These are phyloP conservation scores for Hypomyces perniciosus DNA, from an alignment of 2,329 filamentous ascomycete species.

Conservation along the genomic window DNA sequence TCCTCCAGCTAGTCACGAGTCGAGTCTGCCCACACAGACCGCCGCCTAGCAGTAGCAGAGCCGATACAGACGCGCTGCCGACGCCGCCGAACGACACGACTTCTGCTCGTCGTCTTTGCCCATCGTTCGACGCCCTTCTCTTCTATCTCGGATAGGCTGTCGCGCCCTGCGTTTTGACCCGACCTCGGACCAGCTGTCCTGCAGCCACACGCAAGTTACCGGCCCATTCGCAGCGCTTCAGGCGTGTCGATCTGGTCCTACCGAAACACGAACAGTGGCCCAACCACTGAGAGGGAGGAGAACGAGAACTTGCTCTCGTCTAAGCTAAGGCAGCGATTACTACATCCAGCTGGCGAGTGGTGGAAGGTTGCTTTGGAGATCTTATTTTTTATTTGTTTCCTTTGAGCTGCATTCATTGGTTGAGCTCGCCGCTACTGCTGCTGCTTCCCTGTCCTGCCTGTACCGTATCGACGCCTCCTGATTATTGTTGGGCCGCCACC, in stretches of 20 bases:
- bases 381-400: neutral
- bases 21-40: neutral
- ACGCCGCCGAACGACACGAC: neutral
- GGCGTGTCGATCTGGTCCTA: slow-evolving; percentile 1
- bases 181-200: slow-evolving; percentile 8
- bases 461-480: slow-evolving; percentile 7
- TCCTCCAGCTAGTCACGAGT: neutral
- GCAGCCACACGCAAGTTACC: slow-evolving; percentile 10
- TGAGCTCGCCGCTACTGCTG: neutral
- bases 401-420: neutral
- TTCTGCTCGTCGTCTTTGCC: neutral
- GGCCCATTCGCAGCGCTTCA: slow-evolving; percentile 4
- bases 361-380: slow-evolving; percentile 8
- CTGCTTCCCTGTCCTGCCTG: neutral
- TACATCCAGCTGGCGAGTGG: neutral
- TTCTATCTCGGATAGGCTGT: neutral
- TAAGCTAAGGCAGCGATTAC: neutral
- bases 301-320: neutral
- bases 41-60: neutral
- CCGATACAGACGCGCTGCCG: neutral
- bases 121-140: neutral
- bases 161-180: neutral
- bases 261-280: slow-evolving; percentile 3
- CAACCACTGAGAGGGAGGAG: slow-evolving; percentile 6
- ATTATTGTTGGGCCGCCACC: slow-evolving; percentile 13